Evolutionary conservation across 2,329 filamentous ascomycete species (phyloP), one percentile per base, ranked within the genome.

Genomic region (Phyllosticta paracitricarpa): DNA sequence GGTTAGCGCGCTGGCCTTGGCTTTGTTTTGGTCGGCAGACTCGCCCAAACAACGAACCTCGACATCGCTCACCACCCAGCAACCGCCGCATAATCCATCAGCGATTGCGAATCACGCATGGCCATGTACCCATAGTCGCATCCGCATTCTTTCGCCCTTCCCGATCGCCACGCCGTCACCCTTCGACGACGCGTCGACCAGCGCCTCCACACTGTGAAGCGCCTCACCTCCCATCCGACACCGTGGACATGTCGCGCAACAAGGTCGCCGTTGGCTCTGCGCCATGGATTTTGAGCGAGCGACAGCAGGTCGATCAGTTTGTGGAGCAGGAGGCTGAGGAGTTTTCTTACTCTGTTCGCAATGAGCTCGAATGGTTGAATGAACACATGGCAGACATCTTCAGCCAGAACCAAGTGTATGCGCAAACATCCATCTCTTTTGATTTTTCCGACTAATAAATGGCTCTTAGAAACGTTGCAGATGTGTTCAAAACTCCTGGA

Each of bases 321-420:
- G 83, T 89, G 17, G 82, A 88, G 55, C 84, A 91, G 61, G 94
- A 97, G 74, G 83, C 89, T 60, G 93, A 97, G 67, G 95, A 99
- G 76, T 95, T 97, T 71, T 85, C 89, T 53, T 97, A 89, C 76
- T 91, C 91, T 30, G 92, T 90, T 64, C 85, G 89, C 62, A 96
- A 97, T 76, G 94, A 99, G 74, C 79, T 97, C 70, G 92, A 97
- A 72, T 99, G 94, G 94, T 80, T 99, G 68, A 97, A 99, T 71
- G 94, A 97, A 77, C 94, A 99, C 74, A 97, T 99, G 93, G 85
- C 85, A 57, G 91, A 96, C 65, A 90, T 99, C 70, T 96, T 97
- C 73, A 88, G 86, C 69, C 86, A 88, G 68, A 89, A 91, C 70
- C 85, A 92, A 76, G 84, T 91, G 94, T 97, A 84, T 70, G 88